A percentile compares a stretch with the other conserved stretches of the same genome.
phyloP scores from a whole-genome alignment of 768 basidiomycete genomes.

The Leucosporidium scottii region DNA sequence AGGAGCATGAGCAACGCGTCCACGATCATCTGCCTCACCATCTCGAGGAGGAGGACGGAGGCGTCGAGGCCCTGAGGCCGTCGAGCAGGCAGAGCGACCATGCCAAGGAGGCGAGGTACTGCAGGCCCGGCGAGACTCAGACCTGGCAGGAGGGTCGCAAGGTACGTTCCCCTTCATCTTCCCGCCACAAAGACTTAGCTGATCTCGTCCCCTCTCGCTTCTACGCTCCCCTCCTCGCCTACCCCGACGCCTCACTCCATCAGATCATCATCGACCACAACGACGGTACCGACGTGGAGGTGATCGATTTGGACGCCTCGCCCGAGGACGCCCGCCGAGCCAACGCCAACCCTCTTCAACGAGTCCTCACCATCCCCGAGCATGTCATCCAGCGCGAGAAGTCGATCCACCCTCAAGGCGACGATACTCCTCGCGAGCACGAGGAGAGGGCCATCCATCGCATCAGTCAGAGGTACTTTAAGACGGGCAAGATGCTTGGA shows the following conservation, averaged over 20 bases:
- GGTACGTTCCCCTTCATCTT: slow-evolving; percentile 2
- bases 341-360: not conserved
- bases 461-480: not conserved
- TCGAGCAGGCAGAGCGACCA: not conserved
- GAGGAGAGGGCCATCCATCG: slow-evolving; percentile 18
- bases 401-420: not conserved
- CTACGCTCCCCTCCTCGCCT: not conserved
- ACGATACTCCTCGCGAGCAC: not conserved
- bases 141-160: slow-evolving; percentile 31
- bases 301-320: slow-evolving; percentile 24
- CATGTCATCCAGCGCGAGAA: slow-evolving; percentile 19
- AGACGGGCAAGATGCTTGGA: not conserved
- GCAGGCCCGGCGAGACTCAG: slow-evolving; percentile 6
- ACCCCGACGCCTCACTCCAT: too few species aligned
- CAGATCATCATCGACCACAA: slow-evolving; percentile 33
- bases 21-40: not conserved
- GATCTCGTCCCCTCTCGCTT: not conserved
- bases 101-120: slow-evolving; percentile 26
- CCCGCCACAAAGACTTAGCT: not conserved
- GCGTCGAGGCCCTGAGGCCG: not conserved
- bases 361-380: slow-evolving; percentile 6
- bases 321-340: slow-evolving; percentile 4
- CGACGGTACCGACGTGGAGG: slow-evolving; percentile 25
- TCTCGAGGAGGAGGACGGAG: not conserved
- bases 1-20: slow-evolving; percentile 5